Base-by-base conservation (phyloP, 2,329 filamentous ascomycete species). In the Penicillium sp. region DNA sequence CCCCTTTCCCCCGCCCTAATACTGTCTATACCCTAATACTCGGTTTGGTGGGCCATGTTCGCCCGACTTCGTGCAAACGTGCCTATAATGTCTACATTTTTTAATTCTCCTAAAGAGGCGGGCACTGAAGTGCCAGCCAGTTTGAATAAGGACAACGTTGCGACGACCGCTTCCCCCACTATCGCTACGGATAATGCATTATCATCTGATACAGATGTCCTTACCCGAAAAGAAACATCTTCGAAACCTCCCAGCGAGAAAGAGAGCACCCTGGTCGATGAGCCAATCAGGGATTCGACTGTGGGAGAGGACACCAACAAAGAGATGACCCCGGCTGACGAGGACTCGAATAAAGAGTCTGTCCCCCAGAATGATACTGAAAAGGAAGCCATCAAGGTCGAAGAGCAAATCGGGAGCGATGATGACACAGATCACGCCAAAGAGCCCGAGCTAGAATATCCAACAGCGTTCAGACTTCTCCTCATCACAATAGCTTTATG, bases 401-500 rank as follows among this genome's bases (percentile, higher is more conserved):
- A 59, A 46, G 58, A 59, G 6, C 48, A 52, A n/a, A 55, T 57
- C 19, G 55, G 60, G 7, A 59, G 62, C 11, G 40, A 14, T 28
- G 59, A 55, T 4, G 52, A 63, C 25, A 53, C 55, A 11, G 53
- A 52, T 6, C 59, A 43, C n/a, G 55, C 62, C 2, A 58, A 71
- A 3, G 66, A 71, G 52, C 14, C 52, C 14, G 68, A 74, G 8
- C 55, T 64, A 4, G 66, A 73, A 52, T 79, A 78, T 65, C 76
- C 76, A 14, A 57, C 62, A 0, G 65, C 69, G 16, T 68, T 74
- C 58, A 74, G 70, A 56, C 62, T 79, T 52, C 48, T 66, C 11
- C 60, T 78, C 26, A 76, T 79, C 45, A 73, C 73, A 5, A 71
- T 75, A 52, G 75, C 70, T 4, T 57, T 79, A 7, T 76, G 76